Evolutionary conservation across 305 asterid species (phyloP).

Genomic region (Fraxinus sp.): DNA sequence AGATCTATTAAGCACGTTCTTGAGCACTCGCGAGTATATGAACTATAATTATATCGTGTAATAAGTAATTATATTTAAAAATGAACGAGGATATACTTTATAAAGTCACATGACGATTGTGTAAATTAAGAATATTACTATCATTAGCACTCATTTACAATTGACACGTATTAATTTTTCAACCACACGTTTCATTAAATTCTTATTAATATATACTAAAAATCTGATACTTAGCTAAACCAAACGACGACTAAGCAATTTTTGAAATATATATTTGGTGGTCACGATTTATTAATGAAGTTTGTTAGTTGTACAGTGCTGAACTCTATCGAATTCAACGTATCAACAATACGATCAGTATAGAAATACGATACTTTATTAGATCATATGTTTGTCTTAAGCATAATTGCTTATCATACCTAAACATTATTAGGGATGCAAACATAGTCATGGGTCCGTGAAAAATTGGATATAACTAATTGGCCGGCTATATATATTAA

Average conservation of each 20-base stretch:
- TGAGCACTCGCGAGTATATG: not conserved
- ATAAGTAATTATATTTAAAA: not conserved
- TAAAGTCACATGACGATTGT: not conserved
- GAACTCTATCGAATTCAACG: not conserved
- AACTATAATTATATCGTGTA: not conserved
- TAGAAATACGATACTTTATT: not conserved
- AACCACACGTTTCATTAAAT: too few relatives aligned
- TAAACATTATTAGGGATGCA: not conserved
- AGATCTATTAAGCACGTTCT: not conserved
- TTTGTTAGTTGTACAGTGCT: not conserved
- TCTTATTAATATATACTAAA: too few relatives aligned
- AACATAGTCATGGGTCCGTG: not conserved
- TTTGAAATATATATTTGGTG: not conserved
- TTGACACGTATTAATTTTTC: not conserved
- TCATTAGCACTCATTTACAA: not conserved
- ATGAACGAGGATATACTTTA: not conserved
- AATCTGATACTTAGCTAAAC: not conserved
- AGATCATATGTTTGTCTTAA: not conserved
- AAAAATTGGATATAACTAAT: not conserved
- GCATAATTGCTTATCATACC: not conserved
- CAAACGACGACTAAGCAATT: not conserved
- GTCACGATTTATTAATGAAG: not conserved
- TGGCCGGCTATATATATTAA: not conserved
- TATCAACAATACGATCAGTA: not conserved
- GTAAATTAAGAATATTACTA: not conserved